Evolutionary conservation across 2,329 filamentous ascomycete genomes (phyloP).

Genomic region (Phaeosphaeriaceae sp.): DNA sequence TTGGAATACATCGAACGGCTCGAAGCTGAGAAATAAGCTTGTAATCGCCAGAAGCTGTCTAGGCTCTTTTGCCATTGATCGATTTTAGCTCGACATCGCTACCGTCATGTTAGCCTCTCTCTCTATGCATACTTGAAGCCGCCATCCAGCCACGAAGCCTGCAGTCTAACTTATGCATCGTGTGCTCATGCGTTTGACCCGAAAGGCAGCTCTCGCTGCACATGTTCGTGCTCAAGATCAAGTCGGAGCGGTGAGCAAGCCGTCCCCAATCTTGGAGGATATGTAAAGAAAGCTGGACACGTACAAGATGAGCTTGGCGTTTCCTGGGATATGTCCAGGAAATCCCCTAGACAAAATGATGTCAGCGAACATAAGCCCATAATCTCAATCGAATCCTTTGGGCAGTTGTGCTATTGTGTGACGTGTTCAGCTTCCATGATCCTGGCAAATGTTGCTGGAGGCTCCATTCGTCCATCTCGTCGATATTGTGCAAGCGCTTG

Average conservation of each 20-base stretch:
- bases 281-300: slow-evolving; percentile 47
- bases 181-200: neutral
- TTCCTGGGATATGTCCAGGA: slow-evolving; percentile 76
- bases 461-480: neutral
- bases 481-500: neutral
- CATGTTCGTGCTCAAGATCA: neutral
- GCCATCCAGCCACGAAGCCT: neutral
- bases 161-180: neutral
- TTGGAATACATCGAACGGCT: neutral
- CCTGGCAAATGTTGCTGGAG: neutral
- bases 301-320: slow-evolving; percentile 84
- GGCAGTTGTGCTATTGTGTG: neutral
- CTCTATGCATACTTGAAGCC: neutral
- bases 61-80: slow-evolving; percentile 61
- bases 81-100: slow-evolving; percentile 75
- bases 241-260: neutral
- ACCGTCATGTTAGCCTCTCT: slow-evolving; percentile 18
- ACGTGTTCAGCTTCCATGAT: neutral
- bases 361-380: slow-evolving; percentile 27
- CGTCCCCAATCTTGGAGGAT: neutral
- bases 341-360: slow-evolving; percentile 68
- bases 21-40: neutral
- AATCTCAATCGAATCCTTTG: slow-evolving; percentile 16
- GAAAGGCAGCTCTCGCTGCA: neutral
- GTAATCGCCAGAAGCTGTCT: slow-evolving; percentile 25